These are phyloP conservation scores for Fusarium sp. DNA, from an alignment of 2,329 filamentous ascomycete species.

Conservation along the genomic window DNA sequence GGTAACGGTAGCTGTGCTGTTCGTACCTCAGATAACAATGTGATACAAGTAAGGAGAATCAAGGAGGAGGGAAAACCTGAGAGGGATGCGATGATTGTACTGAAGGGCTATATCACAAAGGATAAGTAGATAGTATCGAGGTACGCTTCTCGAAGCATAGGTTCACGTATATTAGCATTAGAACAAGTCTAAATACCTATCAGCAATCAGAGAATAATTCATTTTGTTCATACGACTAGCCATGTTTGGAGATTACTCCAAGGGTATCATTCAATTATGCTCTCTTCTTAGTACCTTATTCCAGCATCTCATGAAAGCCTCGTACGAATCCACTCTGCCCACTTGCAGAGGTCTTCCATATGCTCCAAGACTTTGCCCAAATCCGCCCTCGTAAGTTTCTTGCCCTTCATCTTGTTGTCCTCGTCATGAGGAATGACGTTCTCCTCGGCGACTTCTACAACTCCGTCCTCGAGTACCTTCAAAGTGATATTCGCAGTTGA, in stretches of 20 bases:
- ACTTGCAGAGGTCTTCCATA: conserved; percentile 66
- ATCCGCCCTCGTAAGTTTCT: conserved; percentile 56
- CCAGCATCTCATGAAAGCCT: conserved; percentile 47
- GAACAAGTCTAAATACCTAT: neutral
- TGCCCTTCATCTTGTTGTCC: conserved; percentile 51
- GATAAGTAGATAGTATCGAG: neutral
- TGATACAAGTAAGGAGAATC: conserved; percentile 50
- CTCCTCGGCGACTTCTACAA: conserved; percentile 69
- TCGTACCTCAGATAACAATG: conserved; percentile 30
- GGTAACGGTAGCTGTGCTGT: conserved; percentile 45
- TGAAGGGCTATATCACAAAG: conserved; percentile 33
- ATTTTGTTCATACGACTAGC: conserved; percentile 3
- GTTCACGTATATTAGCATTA: neutral
- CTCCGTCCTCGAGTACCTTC: conserved; percentile 71
- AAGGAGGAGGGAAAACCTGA: conserved; percentile 54
- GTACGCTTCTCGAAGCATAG: neutral
- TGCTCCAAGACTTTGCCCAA: conserved; percentile 62
- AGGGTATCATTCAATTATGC: conserved; percentile 46
- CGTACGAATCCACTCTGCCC: conserved; percentile 66
- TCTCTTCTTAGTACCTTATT: neutral
- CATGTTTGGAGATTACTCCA: conserved; percentile 16
- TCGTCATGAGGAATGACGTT: conserved; percentile 57
- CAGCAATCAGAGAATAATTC: neutral
- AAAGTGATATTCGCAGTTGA: conserved; percentile 67
- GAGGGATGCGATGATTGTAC: conserved; percentile 43